Conservation (phyloP, 202 grass and related monocot species). For the Musa balbisiana region DNA sequence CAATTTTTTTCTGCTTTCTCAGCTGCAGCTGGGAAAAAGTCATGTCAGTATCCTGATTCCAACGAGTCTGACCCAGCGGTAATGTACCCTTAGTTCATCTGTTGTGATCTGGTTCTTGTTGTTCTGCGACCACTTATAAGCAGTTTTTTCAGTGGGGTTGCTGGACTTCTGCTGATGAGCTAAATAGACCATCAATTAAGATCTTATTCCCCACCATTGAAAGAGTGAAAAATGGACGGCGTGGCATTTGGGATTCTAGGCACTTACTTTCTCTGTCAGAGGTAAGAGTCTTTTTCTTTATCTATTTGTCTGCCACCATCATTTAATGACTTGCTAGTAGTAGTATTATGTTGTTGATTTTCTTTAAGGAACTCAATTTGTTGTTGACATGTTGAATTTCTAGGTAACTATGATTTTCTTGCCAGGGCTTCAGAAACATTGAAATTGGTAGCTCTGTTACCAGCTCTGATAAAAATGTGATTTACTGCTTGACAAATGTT, state of each 20-base stretch:
- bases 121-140: not conserved
- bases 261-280: slow-evolving; percentile 67
- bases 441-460: too few species aligned
- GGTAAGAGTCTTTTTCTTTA: slow-evolving; percentile 34
- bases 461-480: too few species aligned
- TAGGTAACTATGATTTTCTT: not conserved
- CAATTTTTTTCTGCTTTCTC: slow-evolving; percentile 80
- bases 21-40: slow-evolving; percentile 57
- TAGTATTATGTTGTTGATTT: not conserved
- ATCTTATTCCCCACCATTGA: slow-evolving; percentile 84
- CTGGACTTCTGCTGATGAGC: slow-evolving; percentile 65
- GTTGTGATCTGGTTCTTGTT: not conserved
- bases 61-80: slow-evolving; percentile 91
- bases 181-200: slow-evolving; percentile 58
- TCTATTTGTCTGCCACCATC: not conserved
- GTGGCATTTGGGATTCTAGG: slow-evolving; percentile 57
- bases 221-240: slow-evolving; percentile 46
- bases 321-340: not conserved
- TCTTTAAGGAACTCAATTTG: not conserved
- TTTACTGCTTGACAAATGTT: too few species aligned
- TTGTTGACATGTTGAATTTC: not conserved
- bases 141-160: slow-evolving; percentile 59
- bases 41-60: slow-evolving; percentile 44
- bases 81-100: slow-evolving; percentile 18
- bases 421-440: too few species aligned